Evolutionary conservation across 441 rosid species (phyloP).

Genomic region (Euphorbia celastroides): DNA sequence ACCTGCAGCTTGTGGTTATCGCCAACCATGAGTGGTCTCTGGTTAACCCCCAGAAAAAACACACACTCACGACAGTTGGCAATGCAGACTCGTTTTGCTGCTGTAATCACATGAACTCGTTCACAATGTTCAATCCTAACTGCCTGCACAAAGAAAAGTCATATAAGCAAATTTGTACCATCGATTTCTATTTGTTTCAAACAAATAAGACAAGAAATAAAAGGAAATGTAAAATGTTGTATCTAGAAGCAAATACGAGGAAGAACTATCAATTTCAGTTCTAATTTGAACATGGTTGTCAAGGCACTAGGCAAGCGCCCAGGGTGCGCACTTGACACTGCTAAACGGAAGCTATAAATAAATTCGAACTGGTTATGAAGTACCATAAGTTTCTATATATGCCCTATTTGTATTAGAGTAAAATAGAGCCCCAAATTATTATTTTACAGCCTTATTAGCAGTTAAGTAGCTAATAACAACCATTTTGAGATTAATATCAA

Average conservation of each 20-base stretch:
- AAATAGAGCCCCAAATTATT: too few species aligned
- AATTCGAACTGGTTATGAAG: too few species aligned
- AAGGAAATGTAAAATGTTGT: not conserved
- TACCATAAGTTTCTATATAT: too few species aligned
- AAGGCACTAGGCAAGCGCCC: too few species aligned
- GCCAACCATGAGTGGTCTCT: slow-evolving; percentile 90
- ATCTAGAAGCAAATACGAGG: not conserved
- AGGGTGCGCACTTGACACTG: too few species aligned
- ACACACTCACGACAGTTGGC: slow-evolving; percentile 98
- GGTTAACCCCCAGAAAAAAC: slow-evolving; percentile 97
- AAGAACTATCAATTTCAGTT: not conserved
- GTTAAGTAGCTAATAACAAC: too few species aligned
- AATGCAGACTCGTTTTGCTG: slow-evolving; percentile 84
- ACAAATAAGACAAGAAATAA: not conserved
- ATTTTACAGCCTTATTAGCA: too few species aligned
- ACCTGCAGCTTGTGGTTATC: slow-evolving; percentile 99
- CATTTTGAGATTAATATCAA: too few species aligned
- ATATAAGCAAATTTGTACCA: slow-evolving; percentile 7
- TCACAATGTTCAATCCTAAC: slow-evolving; percentile 96
- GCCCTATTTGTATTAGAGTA: too few species aligned
- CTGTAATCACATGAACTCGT: slow-evolving; percentile 90
- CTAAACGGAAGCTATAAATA: too few species aligned
- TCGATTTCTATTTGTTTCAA: not conserved
- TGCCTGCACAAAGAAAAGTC: slow-evolving; percentile 45
- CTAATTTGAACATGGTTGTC: not conserved